Conservation (phyloP, 2,329 filamentous ascomycete genomes). For the Fusarium euwallaceae region DNA sequence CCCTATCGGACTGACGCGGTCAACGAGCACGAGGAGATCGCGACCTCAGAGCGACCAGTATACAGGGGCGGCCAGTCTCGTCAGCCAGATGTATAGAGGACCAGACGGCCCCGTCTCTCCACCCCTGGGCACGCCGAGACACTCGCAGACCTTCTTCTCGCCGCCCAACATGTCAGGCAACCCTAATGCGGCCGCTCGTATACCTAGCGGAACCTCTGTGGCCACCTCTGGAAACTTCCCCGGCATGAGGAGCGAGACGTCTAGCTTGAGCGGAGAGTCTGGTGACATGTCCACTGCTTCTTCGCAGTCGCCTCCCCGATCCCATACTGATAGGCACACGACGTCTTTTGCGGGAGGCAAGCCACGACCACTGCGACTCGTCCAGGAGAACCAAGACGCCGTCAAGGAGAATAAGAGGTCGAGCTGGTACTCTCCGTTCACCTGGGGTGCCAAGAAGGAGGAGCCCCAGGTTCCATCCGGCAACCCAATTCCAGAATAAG, state of each 20-base stretch:
- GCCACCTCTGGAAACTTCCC: constrained; percentile 74
- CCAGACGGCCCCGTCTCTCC: constrained; percentile 74
- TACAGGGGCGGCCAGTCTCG: constrained; percentile 75
- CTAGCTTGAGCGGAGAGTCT: constrained; percentile 77
- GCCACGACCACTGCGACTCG: constrained; percentile 85
- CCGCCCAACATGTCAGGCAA: constrained; percentile 63
- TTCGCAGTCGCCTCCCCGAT: constrained; percentile 67
- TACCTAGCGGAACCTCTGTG: constrained; percentile 63
- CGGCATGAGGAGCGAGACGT: constrained; percentile 75
- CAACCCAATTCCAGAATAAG: constrained; percentile 53
- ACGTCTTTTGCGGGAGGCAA: constrained; percentile 74
- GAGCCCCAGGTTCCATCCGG: constrained; percentile 51
- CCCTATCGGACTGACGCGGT: constrained; percentile 72
- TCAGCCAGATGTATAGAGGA: constrained; percentile 91
- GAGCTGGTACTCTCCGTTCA: constrained; percentile 75
- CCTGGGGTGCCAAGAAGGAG: constrained; percentile 64
- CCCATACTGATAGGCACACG: constrained; percentile 66
- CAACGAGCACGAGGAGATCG: constrained; percentile 65
- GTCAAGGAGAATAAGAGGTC: constrained; percentile 69
- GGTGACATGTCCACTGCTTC: constrained; percentile 63
- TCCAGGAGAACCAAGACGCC: constrained; percentile 78
- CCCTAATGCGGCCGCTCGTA: constrained; percentile 63
- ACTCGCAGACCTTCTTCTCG: constrained; percentile 75
- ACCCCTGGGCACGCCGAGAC: constrained; percentile 68
- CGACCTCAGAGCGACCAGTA: constrained; percentile 75